These are phyloP conservation scores for Xylariaceae sp. DNA, from an alignment of 2,329 filamentous ascomycete genomes.

Conservation along the genomic window DNA sequence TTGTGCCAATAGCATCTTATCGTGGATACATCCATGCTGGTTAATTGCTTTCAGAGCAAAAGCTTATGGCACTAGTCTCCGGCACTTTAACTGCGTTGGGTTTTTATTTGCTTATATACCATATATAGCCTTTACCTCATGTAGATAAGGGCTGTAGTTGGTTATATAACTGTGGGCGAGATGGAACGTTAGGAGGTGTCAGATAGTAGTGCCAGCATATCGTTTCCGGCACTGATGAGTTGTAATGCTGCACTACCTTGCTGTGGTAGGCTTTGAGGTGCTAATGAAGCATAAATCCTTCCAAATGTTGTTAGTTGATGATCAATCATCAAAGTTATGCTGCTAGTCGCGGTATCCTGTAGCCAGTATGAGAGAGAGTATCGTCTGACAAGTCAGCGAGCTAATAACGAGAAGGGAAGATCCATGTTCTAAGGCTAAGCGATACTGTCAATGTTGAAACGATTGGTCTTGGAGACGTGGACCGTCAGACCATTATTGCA, in stretches of 20 bases:
- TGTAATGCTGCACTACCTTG: too few relatives aligned
- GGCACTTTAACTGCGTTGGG: too few relatives aligned
- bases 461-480: conserved; percentile 10
- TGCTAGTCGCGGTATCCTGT: background rate
- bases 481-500: conserved; percentile 22
- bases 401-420: conserved; percentile 8
- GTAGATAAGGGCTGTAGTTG: too few relatives aligned
- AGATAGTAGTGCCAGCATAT: background rate
- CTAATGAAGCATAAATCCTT: background rate
- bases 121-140: too few relatives aligned
- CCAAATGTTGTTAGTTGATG: background rate
- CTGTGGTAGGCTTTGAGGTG: too few relatives aligned
- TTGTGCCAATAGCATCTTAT: too few relatives aligned
- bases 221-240: background rate
- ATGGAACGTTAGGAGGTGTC: too few relatives aligned
- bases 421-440: conserved; percentile 12
- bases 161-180: too few relatives aligned
- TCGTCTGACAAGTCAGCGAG: conserved; percentile 10
- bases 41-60: too few relatives aligned
- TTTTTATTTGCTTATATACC: too few relatives aligned
- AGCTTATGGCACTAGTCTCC: too few relatives aligned
- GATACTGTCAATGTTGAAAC: background rate
- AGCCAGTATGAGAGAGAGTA: background rate
- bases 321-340: background rate
- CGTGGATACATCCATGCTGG: too few relatives aligned